Evolutionary conservation across 805 yeast species (phyloP).

Genomic region (Myxozyma melibiosi): DNA sequence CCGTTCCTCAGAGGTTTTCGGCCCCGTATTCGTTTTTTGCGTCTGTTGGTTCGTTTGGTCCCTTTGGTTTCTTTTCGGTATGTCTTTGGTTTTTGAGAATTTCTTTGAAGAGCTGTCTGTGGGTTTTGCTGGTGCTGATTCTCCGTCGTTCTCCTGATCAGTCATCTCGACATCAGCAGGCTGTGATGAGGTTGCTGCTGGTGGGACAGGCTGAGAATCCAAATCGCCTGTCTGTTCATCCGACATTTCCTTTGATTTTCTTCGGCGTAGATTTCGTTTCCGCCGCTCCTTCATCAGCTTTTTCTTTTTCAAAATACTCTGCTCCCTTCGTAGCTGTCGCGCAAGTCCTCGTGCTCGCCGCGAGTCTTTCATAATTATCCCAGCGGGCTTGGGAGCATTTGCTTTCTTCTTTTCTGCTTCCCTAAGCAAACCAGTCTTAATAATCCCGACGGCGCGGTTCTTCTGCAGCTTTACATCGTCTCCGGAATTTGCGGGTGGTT

Average conservation of each 20-base stretch:
- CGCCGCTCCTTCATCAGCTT: conserved; percentile 3
- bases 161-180: too few species aligned
- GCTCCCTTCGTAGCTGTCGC: too few species aligned
- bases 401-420: not conserved
- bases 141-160: too few species aligned
- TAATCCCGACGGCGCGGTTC: not conserved
- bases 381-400: not conserved
- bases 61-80: too few species aligned
- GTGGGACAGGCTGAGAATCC: too few species aligned
- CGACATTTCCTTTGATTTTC: not conserved
- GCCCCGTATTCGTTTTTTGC: not conserved
- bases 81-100: too few species aligned
- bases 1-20: not conserved
- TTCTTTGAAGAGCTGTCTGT: too few species aligned
- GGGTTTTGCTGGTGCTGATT: too few species aligned
- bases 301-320: conserved; percentile 3
- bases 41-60: too few species aligned
- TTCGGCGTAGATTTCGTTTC: conserved; percentile 3
- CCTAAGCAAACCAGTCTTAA: too few species aligned
- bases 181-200: too few species aligned
- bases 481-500: not conserved
- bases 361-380: conserved; percentile 3
- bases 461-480: not conserved
- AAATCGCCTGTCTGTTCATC: too few species aligned
- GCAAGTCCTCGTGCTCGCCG: conserved; percentile 7